Evolutionary conservation across 23 red algal species (phyloP).

Genomic region (Gracilariopsis chorda): DNA sequence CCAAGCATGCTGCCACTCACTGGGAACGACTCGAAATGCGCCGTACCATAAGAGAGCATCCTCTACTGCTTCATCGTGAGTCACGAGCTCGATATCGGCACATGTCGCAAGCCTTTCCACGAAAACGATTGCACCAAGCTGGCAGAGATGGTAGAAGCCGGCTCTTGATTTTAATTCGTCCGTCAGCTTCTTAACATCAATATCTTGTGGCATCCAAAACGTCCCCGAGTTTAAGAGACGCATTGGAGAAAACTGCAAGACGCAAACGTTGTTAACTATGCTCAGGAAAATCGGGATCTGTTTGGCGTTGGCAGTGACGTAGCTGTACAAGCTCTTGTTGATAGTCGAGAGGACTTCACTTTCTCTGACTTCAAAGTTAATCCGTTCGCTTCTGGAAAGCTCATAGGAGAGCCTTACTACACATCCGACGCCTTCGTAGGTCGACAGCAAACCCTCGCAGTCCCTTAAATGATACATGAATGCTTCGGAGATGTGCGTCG

Average conservation of each 20-base stretch:
- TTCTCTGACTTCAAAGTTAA: neutral
- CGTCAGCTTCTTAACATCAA: neutral
- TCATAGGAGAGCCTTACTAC: conserved; percentile 18
- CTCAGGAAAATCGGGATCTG: neutral
- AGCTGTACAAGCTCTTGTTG: neutral
- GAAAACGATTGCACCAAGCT: neutral
- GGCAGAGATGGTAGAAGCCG: conserved; percentile 2
- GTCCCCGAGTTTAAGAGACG: neutral
- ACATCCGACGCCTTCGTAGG: conserved; percentile 31
- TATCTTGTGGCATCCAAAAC: neutral
- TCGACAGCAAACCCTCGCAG: neutral
- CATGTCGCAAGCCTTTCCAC: neutral
- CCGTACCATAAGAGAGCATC: neutral
- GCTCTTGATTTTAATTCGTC: neutral
- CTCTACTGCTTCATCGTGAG: neutral
- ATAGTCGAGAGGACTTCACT: neutral
- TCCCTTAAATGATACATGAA: neutral
- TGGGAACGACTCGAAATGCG: conserved; percentile 35
- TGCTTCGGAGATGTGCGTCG: neutral
- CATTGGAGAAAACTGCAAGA: conserved; percentile 38
- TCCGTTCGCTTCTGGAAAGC: conserved; percentile 17
- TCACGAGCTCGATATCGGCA: neutral
- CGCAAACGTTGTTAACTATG: neutral
- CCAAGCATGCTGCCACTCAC: neutral
- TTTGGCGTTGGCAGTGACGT: neutral